Conservation (phyloP, 306 rosid genomes). For the Comarum palustre region DNA sequence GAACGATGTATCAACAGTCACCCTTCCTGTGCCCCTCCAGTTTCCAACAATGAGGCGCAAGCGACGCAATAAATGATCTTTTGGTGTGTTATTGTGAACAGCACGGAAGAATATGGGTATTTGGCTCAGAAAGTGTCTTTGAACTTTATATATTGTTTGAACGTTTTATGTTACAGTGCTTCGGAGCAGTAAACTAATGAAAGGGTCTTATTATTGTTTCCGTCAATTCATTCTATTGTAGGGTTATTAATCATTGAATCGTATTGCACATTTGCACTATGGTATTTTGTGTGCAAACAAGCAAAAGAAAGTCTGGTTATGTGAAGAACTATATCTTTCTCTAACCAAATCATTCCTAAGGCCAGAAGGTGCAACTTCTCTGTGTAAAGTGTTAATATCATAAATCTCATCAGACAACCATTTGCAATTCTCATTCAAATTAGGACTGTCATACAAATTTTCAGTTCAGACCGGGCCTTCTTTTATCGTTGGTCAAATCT, state of each 20-base stretch:
- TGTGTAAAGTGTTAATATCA: no score
- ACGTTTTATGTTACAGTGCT: background rate
- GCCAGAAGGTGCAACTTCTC: no score
- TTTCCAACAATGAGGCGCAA: slow-evolving; percentile 45
- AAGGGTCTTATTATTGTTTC: background rate
- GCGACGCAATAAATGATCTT: slow-evolving; percentile 29
- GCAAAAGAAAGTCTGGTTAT: no score
- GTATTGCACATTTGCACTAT: no score
- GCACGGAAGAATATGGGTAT: background rate
- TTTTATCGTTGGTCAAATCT: background rate
- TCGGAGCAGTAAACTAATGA: background rate
- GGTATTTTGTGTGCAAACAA: no score
- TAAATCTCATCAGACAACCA: no score
- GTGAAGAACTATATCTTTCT: background rate
- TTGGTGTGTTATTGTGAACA: background rate
- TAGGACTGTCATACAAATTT: no score
- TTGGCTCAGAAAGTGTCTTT: background rate
- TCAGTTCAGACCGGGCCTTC: background rate
- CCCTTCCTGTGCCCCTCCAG: slow-evolving; percentile 63
- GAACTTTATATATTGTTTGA: background rate
- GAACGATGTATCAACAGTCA: slow-evolving; percentile 22
- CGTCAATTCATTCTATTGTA: background rate
- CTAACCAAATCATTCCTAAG: no score
- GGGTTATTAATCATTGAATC: background rate
- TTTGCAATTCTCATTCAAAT: no score